These are phyloP conservation scores for Aureobasidium sp. DNA, from an alignment of 2,329 filamentous ascomycete genomes.

Conservation along the genomic window DNA sequence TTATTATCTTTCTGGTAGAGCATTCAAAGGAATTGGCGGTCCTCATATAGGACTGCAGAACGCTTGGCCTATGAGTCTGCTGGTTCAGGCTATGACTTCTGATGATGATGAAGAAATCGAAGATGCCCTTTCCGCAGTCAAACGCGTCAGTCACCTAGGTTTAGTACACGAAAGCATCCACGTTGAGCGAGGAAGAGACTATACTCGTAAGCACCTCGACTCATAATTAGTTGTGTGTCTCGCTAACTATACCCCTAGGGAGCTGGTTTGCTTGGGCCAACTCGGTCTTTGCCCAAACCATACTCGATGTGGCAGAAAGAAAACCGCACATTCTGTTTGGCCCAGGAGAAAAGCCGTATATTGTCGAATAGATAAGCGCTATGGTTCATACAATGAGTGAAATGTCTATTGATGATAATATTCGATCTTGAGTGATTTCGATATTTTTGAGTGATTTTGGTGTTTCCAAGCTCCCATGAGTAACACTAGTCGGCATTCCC, in stretches of 20 bases:
- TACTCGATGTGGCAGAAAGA: constrained; percentile 78
- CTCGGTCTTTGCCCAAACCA: constrained; percentile 87
- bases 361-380: constrained; percentile 25
- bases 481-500: not conserved
- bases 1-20: constrained; percentile 71
- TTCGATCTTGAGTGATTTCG: not conserved
- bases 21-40: constrained; percentile 84
- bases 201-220: constrained; percentile 57
- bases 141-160: constrained; percentile 67
- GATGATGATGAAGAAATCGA: constrained; percentile 76
- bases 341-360: constrained; percentile 52
- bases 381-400: not conserved
- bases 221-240: not conserved
- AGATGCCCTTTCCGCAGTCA: constrained; percentile 64
- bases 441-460: not conserved
- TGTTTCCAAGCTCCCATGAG: not conserved
- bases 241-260: constrained; percentile 34
- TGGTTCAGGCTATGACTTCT: constrained; percentile 85
- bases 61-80: constrained; percentile 93
- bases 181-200: constrained; percentile 61
- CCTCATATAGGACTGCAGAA: constrained; percentile 75
- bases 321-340: constrained; percentile 86
- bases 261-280: constrained; percentile 99
- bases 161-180: constrained; percentile 89
- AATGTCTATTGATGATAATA: not conserved